phyloP scores from a whole-genome alignment of 441 rosid species.

The Syzygium malaccense region DNA sequence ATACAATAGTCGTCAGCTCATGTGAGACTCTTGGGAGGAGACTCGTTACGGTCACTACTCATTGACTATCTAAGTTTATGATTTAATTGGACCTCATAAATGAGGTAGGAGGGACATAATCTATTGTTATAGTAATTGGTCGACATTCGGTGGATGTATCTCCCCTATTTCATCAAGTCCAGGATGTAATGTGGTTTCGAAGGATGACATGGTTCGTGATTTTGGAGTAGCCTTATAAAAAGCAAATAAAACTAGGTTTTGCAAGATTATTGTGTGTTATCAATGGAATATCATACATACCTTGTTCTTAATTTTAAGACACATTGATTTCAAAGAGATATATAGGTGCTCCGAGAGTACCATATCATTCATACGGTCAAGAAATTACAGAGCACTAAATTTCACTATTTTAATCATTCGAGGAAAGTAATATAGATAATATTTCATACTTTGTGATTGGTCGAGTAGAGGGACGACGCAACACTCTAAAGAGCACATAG shows the following conservation, averaged over 20 bases:
- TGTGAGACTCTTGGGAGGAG: not conserved
- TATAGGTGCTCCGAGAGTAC: not conserved
- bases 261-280: not conserved
- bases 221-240: not conserved
- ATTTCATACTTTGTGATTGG: not conserved
- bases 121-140: not conserved
- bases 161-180: not conserved
- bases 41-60: not conserved
- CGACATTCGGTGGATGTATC: not conserved
- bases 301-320: not conserved
- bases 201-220: not conserved
- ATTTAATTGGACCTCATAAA: not conserved
- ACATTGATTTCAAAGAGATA: not conserved
- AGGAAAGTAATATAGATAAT: not conserved
- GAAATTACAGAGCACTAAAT: not conserved
- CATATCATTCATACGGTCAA: not conserved
- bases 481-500: not conserved
- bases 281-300: not conserved
- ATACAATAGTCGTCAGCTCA: rapidly evolving
- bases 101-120: not conserved
- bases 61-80: rapidly evolving
- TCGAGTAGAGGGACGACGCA: not conserved
- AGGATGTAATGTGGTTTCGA: not conserved
- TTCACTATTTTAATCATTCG: not conserved
- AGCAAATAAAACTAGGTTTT: not conserved